Evolutionary conservation across 768 basidiomycete species (phyloP).

Genomic region (Phanerochaete sordida): DNA sequence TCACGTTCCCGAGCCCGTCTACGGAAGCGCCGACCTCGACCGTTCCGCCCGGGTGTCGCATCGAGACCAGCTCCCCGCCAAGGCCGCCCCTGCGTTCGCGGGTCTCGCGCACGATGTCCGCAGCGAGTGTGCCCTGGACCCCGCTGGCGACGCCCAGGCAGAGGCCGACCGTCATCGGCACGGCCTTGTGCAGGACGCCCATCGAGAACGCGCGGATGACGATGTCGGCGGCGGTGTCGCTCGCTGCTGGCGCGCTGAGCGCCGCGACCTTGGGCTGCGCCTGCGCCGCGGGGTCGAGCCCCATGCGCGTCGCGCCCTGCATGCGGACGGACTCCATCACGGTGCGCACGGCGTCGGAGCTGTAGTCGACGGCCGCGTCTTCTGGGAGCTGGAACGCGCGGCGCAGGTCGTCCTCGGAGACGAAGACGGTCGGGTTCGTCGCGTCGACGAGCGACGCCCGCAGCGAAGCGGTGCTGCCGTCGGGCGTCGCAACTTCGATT

Average conservation of each 20-base stretch:
- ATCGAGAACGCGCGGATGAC: conserved; percentile 61
- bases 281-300: conserved; percentile 56
- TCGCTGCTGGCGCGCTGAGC: conserved; percentile 34
- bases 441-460: conserved; percentile 59
- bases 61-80: conserved; percentile 34
- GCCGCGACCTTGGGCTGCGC: conserved; percentile 73
- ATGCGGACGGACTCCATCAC: conserved; percentile 53
- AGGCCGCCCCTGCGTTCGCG: conserved; percentile 10
- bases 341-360: conserved; percentile 14
- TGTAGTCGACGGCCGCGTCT: conserved; percentile 18
- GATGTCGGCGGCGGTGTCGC: conserved; percentile 40
- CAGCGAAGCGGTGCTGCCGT: conserved; percentile 16
- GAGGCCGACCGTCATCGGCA: conserved; percentile 71
- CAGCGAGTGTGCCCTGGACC: conserved; percentile 50
- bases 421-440: conserved; percentile 72
- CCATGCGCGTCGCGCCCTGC: conserved; percentile 56
- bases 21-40: conserved; percentile 67
- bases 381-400: conserved; percentile 31
- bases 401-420: conserved; percentile 41
- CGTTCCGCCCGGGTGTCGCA: conserved; percentile 63
- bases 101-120: conserved; percentile 39
- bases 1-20: conserved; percentile 40
- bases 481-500: conserved; percentile 31
- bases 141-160: conserved; percentile 64
- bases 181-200: conserved; percentile 68